Evolutionary conservation across 768 basidiomycete species (phyloP), one percentile per base, ranked within the genome.

Genomic region (Krasilnikovozyma curviuscula): DNA sequence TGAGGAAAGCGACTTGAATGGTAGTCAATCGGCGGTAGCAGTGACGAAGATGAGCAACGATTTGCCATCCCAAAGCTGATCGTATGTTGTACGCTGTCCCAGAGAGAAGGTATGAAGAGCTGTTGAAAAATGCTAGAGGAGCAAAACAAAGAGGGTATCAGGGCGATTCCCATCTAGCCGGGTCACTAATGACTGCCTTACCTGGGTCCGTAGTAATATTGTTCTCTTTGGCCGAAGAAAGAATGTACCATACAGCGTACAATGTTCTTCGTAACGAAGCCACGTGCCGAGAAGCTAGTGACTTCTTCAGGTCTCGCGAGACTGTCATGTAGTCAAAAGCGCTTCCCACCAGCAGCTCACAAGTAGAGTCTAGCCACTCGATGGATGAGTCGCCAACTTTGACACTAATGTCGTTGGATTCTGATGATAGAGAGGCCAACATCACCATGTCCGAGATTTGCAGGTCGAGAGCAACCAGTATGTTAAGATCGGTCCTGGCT

Each of bases 41-140:
- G 54, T 75, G 72, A 35, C 86, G 77, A 24, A 91, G 69, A 57
- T 84, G 78, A 52, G 81, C 77, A 19, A 89, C 65, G 44, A 89
- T 74, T 55, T 76, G 77, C 69, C 85, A 86, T 1, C 72, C 70
- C 0, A 72, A 64, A 53, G 82, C 77, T 23, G 72, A 72, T 23
- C 86, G 79, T 41, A 84, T 60, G 30, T 69, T 60, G 39, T 79
- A 73, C 7, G 82, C 79, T 8, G 70, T 63, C 5, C 83, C 83
- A 38, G 70, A 73, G 59, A 83, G 83, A 23, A 89, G 70, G 59
- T 75, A 83, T 2, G 83, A 85, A 6, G 83, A 81, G 40, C 85
- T 82, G 27, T 77, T 82, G 28, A 81, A 75, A 19, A 84, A 85
- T 13, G 83, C 68, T n/a, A n/a, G n/a, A n/a, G n/a, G n/a, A n/a